These are phyloP conservation scores for Warburgia ugandensis DNA, from an alignment of 164 flowering plant species.

Conservation along the genomic window DNA sequence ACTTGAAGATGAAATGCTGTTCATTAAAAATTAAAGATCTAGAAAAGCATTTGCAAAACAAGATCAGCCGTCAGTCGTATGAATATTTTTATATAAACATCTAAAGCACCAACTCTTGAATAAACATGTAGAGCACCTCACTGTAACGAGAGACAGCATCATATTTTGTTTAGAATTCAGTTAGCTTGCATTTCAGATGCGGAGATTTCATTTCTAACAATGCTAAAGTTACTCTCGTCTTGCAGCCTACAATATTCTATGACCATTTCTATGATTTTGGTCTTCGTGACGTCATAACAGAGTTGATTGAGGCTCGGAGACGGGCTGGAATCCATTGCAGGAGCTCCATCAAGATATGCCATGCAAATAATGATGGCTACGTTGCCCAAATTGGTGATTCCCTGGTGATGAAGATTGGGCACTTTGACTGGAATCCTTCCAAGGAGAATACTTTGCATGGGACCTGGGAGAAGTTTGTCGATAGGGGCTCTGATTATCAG, in stretches of 20 bases:
- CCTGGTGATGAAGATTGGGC: constrained; percentile 52
- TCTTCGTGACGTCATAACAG: constrained; percentile 38
- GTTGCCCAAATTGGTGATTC: constrained; percentile 48
- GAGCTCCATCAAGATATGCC: constrained; percentile 47
- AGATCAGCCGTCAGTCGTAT: too few species aligned
- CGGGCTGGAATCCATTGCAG: constrained; percentile 50
- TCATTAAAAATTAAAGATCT: too few species aligned
- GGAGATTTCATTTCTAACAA: too few species aligned
- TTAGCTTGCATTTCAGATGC: too few species aligned
- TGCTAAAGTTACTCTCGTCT: constrained; percentile 1
- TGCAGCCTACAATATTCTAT: constrained; percentile 56
- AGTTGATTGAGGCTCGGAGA: constrained; percentile 42
- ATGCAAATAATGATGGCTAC: constrained; percentile 50
- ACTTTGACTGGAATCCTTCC: constrained; percentile 54
- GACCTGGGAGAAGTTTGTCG: constrained; percentile 53
- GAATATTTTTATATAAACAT: too few species aligned
- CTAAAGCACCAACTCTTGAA: too few species aligned
- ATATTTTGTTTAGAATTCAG: too few species aligned
- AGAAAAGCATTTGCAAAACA: too few species aligned
- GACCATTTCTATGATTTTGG: constrained; percentile 68
- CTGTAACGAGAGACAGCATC: too few species aligned
- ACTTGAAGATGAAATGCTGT: too few species aligned
- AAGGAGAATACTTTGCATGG: constrained; percentile 51
- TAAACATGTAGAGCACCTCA: too few species aligned
- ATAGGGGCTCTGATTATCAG: constrained; percentile 49